phyloP scores from a whole-genome alignment of 495 filamentous ascomycete genomes.

The Penicillium chermesinum region DNA sequence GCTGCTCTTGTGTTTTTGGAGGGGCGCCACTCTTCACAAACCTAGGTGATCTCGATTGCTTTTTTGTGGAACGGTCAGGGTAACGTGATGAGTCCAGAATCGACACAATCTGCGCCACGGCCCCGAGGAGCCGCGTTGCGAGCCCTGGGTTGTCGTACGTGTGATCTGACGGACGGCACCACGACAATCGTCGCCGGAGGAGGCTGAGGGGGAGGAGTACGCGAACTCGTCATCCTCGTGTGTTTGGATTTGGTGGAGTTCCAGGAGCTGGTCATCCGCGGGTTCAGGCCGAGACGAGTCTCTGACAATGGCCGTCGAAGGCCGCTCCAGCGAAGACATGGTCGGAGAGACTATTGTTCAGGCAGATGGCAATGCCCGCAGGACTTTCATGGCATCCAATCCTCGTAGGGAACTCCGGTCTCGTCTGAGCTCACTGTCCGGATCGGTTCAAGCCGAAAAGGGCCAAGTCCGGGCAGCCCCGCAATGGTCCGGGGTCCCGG shows the following conservation, averaged over 20 bases:
- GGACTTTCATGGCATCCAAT: no score
- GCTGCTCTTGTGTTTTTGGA: not conserved
- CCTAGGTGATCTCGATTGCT: slow-evolving; percentile 44
- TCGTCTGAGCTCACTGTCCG: slow-evolving; percentile 4
- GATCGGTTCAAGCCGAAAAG: slow-evolving; percentile 10
- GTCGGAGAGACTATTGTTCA: slow-evolving; percentile 4
- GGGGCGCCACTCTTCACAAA: slow-evolving; percentile 11
- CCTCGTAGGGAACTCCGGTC: slow-evolving; percentile 7
- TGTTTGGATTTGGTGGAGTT: slow-evolving; percentile 34
- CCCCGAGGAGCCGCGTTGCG: slow-evolving; percentile 19
- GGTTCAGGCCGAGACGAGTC: not conserved
- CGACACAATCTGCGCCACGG: slow-evolving; percentile 21
- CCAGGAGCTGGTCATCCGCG: slow-evolving; percentile 19
- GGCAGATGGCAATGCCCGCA: not conserved
- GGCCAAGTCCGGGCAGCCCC: not conserved
- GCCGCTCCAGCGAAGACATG: slow-evolving; percentile 5
- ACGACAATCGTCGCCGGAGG: slow-evolving; percentile 35
- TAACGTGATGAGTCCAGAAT: slow-evolving; percentile 41
- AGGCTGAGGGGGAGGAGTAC: slow-evolving; percentile 28
- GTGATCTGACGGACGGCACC: slow-evolving; percentile 21
- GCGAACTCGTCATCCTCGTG: slow-evolving; percentile 16
- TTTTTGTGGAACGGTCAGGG: slow-evolving; percentile 37
- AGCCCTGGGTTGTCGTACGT: slow-evolving; percentile 11
- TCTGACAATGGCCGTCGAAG: slow-evolving; percentile 18
- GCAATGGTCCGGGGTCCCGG: not conserved